Conservation (phyloP, 2,329 filamentous ascomycete species). For the Cephalotrichum gorgonifer region DNA sequence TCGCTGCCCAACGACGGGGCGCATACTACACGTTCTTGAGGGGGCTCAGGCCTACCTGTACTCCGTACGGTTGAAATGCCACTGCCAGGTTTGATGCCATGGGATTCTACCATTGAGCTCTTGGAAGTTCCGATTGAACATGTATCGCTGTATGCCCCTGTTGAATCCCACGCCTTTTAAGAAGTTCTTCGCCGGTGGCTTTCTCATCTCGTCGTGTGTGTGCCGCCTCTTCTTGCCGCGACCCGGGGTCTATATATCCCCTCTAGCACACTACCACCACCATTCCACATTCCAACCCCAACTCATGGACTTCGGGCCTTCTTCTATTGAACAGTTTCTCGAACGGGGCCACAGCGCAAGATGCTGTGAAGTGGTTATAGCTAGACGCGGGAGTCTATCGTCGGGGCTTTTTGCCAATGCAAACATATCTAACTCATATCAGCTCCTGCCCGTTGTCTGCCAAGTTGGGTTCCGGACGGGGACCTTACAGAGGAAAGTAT, state of each 20-base stretch:
- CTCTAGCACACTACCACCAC: too few relatives aligned
- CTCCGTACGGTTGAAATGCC: neutral
- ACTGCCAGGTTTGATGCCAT: too few relatives aligned
- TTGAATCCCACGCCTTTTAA: too few relatives aligned
- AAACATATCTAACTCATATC: slow-evolving; percentile 42
- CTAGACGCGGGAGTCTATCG: neutral
- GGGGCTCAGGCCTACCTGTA: neutral
- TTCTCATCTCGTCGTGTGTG: too few relatives aligned
- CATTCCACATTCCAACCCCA: too few relatives aligned
- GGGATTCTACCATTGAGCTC: too few relatives aligned
- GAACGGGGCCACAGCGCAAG: neutral
- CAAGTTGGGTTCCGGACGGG: neutral
- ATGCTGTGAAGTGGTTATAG: neutral
- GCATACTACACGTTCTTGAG: neutral
- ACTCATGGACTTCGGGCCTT: too few relatives aligned
- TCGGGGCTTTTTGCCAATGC: slow-evolving; percentile 48
- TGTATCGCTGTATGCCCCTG: too few relatives aligned
- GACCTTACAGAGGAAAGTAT: slow-evolving; percentile 50
- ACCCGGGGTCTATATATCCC: too few relatives aligned
- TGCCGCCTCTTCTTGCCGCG: too few relatives aligned
- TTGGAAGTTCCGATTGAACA: too few relatives aligned
- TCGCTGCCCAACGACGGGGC: neutral
- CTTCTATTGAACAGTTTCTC: neutral
- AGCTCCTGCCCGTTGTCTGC: neutral
- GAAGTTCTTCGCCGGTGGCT: too few relatives aligned